Base-by-base conservation (phyloP, 352 stramenopile genomes). In the Pythium insidiosum region DNA sequence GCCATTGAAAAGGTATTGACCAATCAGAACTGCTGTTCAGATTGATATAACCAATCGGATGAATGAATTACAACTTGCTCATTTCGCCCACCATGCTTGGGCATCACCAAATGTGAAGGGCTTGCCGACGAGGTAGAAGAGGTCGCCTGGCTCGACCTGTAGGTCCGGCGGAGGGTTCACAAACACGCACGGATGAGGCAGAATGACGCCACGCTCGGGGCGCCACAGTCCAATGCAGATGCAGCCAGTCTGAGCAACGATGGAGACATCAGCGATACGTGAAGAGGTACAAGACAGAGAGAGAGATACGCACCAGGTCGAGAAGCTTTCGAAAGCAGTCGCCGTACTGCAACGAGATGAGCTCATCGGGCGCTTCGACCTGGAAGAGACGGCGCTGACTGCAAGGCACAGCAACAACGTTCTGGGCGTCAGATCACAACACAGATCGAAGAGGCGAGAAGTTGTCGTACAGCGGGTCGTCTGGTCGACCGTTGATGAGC, bases 271-370 rank as follows among this genome's bases (percentile, higher is more conserved):
- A n/a, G n/a, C n/a, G n/a, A n/a, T n/a, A n/a, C n/a, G n/a, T n/a
- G n/a, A n/a, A 34, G 18, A 36, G 13, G 12, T 7, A 31, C 37
- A 41, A 24, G 4, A 4, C 30, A 53, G 28, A 26, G 9, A 25
- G 10, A 16, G 43, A n/a, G n/a, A n/a, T n/a, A n/a, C 58, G 30
- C 46, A 87, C 72, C 46, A 68, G 61, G 23, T 84, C 71, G n/a
- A 90, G 69, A 30, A 85, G 73, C 42, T 79, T 82, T 43, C 78
- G 73, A 34, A 87, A 84, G 38, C 71, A 82, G 11, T 76, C 52
- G 34, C 66, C 58, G 38, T 84, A 89, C 12, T 47, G 61, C 22
- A 70, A 54, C 9, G 63, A 61, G 4, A 86, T 30, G 3, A 89
- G 43, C 34, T 69, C 61, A 1, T 73, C 58, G 1, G 72, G 71